phyloP scores from a whole-genome alignment of 1,139 yeast genomes.

The Pichia sp. region DNA sequence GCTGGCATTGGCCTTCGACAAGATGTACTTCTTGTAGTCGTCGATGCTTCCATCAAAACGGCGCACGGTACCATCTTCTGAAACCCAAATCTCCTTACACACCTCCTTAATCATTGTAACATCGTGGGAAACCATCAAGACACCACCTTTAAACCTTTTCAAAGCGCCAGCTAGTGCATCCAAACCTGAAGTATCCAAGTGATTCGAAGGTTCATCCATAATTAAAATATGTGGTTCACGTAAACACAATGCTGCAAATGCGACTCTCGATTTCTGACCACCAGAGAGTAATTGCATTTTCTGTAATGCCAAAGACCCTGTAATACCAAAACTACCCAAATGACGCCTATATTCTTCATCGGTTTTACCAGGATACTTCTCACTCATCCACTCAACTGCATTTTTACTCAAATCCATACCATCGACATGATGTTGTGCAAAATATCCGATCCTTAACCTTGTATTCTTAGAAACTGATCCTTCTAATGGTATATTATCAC shows the following conservation, averaged over 20 bases:
- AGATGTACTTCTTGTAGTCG: conserved; percentile 84
- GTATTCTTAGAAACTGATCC: conserved; percentile 80
- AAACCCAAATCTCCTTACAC: conserved; percentile 91
- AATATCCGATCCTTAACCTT: conserved; percentile 87
- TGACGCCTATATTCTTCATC: conserved; percentile 98
- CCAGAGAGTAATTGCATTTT: conserved; percentile 88
- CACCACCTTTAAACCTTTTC: conserved; percentile 85
- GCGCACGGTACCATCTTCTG: conserved; percentile 74
- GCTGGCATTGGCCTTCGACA: conserved; percentile 65
- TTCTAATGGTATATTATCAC: conserved; percentile 56
- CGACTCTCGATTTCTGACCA: conserved; percentile 97
- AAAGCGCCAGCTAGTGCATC: conserved; percentile 92
- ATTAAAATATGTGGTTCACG: conserved; percentile 87
- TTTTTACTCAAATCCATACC: conserved; percentile 86
- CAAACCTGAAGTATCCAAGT: conserved; percentile 95
- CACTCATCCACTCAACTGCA: conserved; percentile 93
- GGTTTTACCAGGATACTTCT: conserved; percentile 82
- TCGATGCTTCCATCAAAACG: conserved; percentile 79
- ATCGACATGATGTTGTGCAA: conserved; percentile 99
- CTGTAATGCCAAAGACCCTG: conserved; percentile 88
- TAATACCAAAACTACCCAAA: conserved; percentile 93
- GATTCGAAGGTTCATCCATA: conserved; percentile 97
- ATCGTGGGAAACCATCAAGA: conserved; percentile 96
- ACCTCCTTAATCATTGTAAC: conserved; percentile 82
- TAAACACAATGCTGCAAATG: conserved; percentile 90